Percentiles rank a stretch among this genome's conserved stretches.
Evolutionary conservation across 768 basidiomycete genomes (phyloP).

Genomic region (Auricularia auricula-judae): DNA sequence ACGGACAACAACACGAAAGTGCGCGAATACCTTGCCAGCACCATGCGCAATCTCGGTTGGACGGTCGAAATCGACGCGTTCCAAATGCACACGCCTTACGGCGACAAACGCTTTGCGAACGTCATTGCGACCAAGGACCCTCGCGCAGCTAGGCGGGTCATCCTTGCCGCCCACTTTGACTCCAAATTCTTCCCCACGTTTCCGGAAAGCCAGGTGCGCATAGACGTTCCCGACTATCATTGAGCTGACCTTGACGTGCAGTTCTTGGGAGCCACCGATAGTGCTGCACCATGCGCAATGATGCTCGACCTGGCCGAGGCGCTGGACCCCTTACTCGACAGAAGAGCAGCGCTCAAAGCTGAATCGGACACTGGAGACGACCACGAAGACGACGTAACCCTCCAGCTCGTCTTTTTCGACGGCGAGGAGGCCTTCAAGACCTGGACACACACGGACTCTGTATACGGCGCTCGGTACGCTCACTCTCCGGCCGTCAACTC

Average conservation of each 20-base stretch:
- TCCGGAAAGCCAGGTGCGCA: constrained; percentile 63
- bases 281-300: constrained; percentile 90
- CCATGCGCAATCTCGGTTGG: constrained; percentile 69
- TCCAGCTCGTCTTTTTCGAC: constrained; percentile 93
- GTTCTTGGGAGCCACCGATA: constrained; percentile 97
- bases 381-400: constrained; percentile 68
- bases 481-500: not conserved
- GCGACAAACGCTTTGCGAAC: constrained; percentile 71
- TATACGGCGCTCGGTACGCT: constrained; percentile 87
- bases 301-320: constrained; percentile 86
- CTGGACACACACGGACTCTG: constrained; percentile 85
- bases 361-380: constrained; percentile 49
- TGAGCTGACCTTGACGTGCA: constrained; percentile 21
- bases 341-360: constrained; percentile 40
- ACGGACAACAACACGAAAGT: constrained; percentile 74
- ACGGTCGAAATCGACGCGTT: constrained; percentile 81
- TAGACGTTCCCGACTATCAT: not conserved
- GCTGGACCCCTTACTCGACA: constrained; percentile 59
- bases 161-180: constrained; percentile 90
- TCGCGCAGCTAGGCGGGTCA: constrained; percentile 63
- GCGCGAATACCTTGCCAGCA: constrained; percentile 67
- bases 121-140: constrained; percentile 93
- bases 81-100: constrained; percentile 69
- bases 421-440: constrained; percentile 92
- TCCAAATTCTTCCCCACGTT: constrained; percentile 73